A percentile compares a stretch with the other conserved stretches of the same genome.
Conservation (phyloP, 805 yeast genomes). For the Ogataea neopini region DNA sequence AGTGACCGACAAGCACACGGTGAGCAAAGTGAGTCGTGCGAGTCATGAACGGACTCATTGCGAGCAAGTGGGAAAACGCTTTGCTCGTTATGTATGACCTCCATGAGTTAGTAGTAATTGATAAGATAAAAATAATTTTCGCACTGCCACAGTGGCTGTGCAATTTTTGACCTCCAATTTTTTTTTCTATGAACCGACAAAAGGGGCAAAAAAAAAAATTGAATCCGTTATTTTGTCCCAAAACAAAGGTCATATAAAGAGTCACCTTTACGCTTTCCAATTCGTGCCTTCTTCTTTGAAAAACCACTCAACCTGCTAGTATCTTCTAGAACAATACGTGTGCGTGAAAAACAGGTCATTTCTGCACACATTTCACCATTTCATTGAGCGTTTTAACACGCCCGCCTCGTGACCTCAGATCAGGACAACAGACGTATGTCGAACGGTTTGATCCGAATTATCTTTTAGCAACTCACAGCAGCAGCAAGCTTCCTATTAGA, state of each 20-base stretch:
- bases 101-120: not conserved
- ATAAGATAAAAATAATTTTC: too few relatives aligned
- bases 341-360: not conserved
- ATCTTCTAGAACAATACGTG: too few relatives aligned
- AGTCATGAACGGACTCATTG: not conserved
- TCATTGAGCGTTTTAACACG: not conserved
- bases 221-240: not conserved
- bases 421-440: conserved; percentile 1
- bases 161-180: not conserved
- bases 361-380: not conserved
- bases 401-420: not conserved
- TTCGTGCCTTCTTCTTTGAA: too few relatives aligned
- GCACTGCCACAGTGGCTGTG: not conserved
- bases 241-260: not conserved
- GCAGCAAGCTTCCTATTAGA: not conserved
- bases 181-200: not conserved
- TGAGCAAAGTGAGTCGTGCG: not conserved
- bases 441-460: not conserved
- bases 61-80: too few relatives aligned
- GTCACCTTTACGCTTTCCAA: too few relatives aligned
- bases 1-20: not conserved
- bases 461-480: not conserved
- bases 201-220: not conserved
- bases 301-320: too few relatives aligned
- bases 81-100: not conserved